A percentile compares a stretch with the other conserved stretches of the same genome.
Conservation (phyloP, 2,329 filamentous ascomycete genomes). For the Trichoderma pleuroti region DNA sequence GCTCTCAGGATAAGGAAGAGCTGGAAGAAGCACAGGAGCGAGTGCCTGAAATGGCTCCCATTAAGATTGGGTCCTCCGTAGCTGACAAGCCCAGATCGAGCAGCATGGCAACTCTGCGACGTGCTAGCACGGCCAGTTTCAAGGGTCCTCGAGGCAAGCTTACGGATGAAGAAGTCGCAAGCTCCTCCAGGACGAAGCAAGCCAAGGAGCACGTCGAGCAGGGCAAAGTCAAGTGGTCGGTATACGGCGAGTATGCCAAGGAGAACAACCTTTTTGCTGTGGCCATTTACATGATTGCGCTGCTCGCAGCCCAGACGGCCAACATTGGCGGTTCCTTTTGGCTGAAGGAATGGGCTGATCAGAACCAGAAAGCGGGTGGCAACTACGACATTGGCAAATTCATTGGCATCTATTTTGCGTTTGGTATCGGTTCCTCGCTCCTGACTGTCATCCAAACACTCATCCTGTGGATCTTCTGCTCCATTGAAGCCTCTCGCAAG, state of each 20-base stretch:
- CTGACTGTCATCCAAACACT: slow-evolving; percentile 89
- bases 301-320: slow-evolving; percentile 76
- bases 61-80: slow-evolving; percentile 53
- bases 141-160: slow-evolving; percentile 79
- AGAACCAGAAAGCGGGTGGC: slow-evolving; percentile 61
- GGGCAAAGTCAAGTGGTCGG: slow-evolving; percentile 93
- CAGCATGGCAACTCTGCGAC: slow-evolving; percentile 77
- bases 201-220: slow-evolving; percentile 86
- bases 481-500: slow-evolving; percentile 96
- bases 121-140: slow-evolving; percentile 90
- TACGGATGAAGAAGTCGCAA: slow-evolving; percentile 75
- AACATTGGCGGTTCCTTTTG: slow-evolving; percentile 84
- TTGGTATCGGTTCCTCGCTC: slow-evolving; percentile 81
- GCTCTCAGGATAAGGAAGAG: slow-evolving; percentile 57
- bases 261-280: slow-evolving; percentile 89
- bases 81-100: slow-evolving; percentile 56
- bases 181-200: slow-evolving; percentile 73
- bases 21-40: slow-evolving; percentile 77
- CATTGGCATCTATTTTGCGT: slow-evolving; percentile 91
- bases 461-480: slow-evolving; percentile 98
- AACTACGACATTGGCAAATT: slow-evolving; percentile 84
- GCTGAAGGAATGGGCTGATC: slow-evolving; percentile 90
- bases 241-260: slow-evolving; percentile 92
- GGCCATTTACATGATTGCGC: slow-evolving; percentile 68
- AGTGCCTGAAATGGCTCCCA: slow-evolving; percentile 71